phyloP scores from a whole-genome alignment of 2,329 filamentous ascomycete genomes.

The Endothia cerciana region DNA sequence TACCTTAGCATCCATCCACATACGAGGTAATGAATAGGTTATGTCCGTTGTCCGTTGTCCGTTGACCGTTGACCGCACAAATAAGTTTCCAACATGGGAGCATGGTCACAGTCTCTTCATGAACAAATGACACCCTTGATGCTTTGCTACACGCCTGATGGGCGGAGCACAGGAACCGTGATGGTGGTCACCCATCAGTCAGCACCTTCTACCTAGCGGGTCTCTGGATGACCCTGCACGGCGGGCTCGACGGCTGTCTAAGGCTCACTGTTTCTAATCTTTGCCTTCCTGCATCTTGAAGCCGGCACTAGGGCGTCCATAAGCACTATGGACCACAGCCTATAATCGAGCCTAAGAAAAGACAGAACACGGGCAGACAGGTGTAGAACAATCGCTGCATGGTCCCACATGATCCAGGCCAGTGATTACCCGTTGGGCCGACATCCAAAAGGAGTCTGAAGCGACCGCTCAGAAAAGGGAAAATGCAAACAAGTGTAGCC shows the following conservation, averaged over 20 bases:
- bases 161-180: not conserved
- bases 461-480: not conserved
- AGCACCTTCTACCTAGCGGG: too few species aligned
- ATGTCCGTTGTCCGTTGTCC: too few species aligned
- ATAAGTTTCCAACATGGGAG: too few species aligned
- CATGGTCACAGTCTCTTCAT: not conserved
- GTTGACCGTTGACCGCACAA: too few species aligned
- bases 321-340: not conserved
- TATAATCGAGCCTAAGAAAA: not conserved
- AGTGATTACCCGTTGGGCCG: not conserved
- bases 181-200: not conserved
- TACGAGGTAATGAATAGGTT: too few species aligned
- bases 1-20: not conserved
- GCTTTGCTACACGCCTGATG: not conserved
- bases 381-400: not conserved
- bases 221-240: not conserved
- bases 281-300: not conserved
- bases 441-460: not conserved
- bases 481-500: constrained; percentile 44
- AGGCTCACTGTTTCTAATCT: not conserved
- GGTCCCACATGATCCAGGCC: not conserved
- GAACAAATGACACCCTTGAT: not conserved
- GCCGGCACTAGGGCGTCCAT: not conserved
- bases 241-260: not conserved
- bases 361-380: not conserved